Evolutionary conservation across 331 rosid genomes (phyloP).

Genomic region (Prunus yedoensis): DNA sequence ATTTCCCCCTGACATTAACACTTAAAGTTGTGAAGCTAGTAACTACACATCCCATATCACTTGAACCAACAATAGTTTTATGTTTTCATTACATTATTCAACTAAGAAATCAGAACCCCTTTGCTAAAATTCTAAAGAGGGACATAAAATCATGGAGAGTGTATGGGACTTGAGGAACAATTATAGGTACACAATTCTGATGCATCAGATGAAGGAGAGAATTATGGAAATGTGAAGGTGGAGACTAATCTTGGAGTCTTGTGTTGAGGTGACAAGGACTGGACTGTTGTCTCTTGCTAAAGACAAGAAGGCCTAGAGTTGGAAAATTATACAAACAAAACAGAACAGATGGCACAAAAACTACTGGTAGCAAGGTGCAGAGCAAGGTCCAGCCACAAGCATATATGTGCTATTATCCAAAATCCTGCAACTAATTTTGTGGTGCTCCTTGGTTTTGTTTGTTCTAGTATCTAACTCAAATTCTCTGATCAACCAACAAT

Average conservation of each 20-base stretch:
- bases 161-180: too few relatives aligned
- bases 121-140: too few relatives aligned
- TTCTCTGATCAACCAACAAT: not conserved
- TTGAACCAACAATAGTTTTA: too few relatives aligned
- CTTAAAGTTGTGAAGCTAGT: too few relatives aligned
- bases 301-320: conserved; percentile 2
- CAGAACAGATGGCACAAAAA: not conserved
- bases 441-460: conserved; percentile 39
- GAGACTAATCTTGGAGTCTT: not conserved
- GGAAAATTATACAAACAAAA: not conserved
- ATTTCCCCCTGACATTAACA: too few relatives aligned
- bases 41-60: too few relatives aligned
- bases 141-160: too few relatives aligned
- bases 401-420: conserved; percentile 46
- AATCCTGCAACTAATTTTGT: conserved; percentile 31
- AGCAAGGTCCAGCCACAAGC: conserved; percentile 45
- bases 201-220: too few relatives aligned
- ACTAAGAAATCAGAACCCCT: too few relatives aligned
- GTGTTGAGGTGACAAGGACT: not conserved
- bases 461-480: not conserved
- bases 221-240: too few relatives aligned
- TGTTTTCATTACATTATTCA: too few relatives aligned
- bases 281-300: not conserved
- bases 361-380: conserved; percentile 18
- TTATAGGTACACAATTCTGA: too few relatives aligned